phyloP scores from a whole-genome alignment of 495 filamentous ascomycete genomes.

The Aspergillus bridgeri region DNA sequence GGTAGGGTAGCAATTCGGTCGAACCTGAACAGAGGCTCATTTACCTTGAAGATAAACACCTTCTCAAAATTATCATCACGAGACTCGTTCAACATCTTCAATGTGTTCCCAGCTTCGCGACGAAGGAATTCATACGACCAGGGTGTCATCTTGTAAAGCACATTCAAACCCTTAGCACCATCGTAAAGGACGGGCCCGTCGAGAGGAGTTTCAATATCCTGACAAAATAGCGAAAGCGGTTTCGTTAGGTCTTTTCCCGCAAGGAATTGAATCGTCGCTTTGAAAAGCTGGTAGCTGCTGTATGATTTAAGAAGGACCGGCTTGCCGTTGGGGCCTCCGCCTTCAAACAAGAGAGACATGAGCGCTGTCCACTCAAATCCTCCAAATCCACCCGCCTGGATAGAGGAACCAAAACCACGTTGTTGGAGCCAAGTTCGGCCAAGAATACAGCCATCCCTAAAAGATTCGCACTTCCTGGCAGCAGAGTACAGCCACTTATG shows the following conservation, averaged over 20 bases:
- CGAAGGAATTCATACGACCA: conserved; percentile 75
- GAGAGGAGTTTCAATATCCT: conserved; percentile 27
- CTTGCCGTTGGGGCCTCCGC: conserved; percentile 64
- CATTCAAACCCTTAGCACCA: conserved; percentile 65
- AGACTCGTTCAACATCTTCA: conserved; percentile 71
- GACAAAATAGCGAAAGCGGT: conserved; percentile 53
- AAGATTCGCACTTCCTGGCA: conserved; percentile 64
- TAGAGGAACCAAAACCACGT: conserved; percentile 66
- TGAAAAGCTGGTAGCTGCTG: conserved; percentile 93
- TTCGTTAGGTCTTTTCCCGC: conserved; percentile 66
- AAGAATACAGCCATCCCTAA: conserved; percentile 78
- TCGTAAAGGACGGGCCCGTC: conserved; percentile 57
- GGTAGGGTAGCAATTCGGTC: conserved; percentile 55
- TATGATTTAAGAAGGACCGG: conserved; percentile 71
- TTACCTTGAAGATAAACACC: conserved; percentile 71
- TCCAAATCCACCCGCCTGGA: conserved; percentile 82
- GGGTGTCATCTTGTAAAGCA: conserved; percentile 86
- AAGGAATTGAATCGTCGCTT: conserved; percentile 81
- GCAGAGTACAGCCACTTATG: conserved; percentile 65
- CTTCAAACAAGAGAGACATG: conserved; percentile 76
- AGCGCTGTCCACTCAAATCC: conserved; percentile 84
- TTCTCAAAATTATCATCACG: conserved; percentile 75
- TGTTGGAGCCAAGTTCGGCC: conserved; percentile 87
- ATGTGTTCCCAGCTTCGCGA: conserved; percentile 66
- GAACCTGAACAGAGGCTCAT: conserved; percentile 65